These are phyloP conservation scores for Globisporangium uncinulatum DNA, from an alignment of 352 stramenopile genomes.

Conservation along the genomic window DNA sequence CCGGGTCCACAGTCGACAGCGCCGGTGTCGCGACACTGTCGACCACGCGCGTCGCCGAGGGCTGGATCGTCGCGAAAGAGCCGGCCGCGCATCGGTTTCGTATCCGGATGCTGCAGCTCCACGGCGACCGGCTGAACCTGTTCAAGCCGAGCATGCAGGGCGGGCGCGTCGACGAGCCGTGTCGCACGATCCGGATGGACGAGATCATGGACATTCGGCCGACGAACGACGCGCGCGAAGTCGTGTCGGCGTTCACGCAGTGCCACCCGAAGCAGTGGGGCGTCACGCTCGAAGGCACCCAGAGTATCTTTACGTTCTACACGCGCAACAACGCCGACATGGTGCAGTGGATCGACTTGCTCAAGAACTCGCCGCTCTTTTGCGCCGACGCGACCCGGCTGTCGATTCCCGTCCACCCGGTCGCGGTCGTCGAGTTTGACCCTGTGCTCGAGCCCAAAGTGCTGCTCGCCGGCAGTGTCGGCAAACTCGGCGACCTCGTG, in stretches of 20 bases:
- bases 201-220: slow-evolving; percentile 81
- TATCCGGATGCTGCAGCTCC: slow-evolving; percentile 79
- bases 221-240: slow-evolving; percentile 73
- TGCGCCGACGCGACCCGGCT: slow-evolving; percentile 38
- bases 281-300: slow-evolving; percentile 71
- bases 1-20: slow-evolving; percentile 3
- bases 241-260: slow-evolving; percentile 74
- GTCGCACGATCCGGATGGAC: slow-evolving; percentile 71
- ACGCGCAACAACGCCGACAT: slow-evolving; percentile 72
- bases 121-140: slow-evolving; percentile 71
- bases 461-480: slow-evolving; percentile 59
- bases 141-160: slow-evolving; percentile 85
- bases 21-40: slow-evolving; percentile 2
- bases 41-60: slow-evolving; percentile 60
- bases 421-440: slow-evolving; percentile 75
- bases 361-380: slow-evolving; percentile 86
- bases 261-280: slow-evolving; percentile 85
- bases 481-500: slow-evolving; percentile 75
- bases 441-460: slow-evolving; percentile 60
- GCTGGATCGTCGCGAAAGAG: slow-evolving; percentile 85
- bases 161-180: slow-evolving; percentile 60
- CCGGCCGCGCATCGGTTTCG: slow-evolving; percentile 64
- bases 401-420: slow-evolving; percentile 76
- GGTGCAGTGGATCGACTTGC: slow-evolving; percentile 79
- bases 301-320: slow-evolving; percentile 86